These are phyloP conservation scores for Monosporascus sp. DNA, from an alignment of 2,329 filamentous ascomycete genomes.

Conservation along the genomic window DNA sequence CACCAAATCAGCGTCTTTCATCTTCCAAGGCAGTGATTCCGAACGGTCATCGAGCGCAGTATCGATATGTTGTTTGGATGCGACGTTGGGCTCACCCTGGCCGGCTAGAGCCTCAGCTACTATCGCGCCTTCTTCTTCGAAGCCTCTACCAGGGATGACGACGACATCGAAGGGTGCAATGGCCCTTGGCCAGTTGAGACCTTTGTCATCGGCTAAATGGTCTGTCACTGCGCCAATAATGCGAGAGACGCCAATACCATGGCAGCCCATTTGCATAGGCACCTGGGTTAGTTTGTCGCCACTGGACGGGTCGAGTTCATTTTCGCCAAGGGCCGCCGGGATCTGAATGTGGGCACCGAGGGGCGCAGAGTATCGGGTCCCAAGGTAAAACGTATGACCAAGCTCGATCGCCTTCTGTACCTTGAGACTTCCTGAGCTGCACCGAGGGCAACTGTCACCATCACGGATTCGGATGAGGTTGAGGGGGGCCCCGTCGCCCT, in stretches of 20 bases:
- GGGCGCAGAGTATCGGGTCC: constrained; percentile 78
- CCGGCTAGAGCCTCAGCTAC: constrained; percentile 59
- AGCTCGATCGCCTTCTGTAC: constrained; percentile 77
- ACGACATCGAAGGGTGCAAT: constrained; percentile 82
- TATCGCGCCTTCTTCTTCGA: constrained; percentile 42
- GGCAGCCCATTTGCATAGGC: constrained; percentile 88
- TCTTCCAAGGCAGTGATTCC: constrained; percentile 72
- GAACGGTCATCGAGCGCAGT: constrained; percentile 68
- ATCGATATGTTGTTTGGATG: constrained; percentile 43
- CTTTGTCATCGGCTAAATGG: constrained; percentile 62
- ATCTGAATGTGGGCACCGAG: constrained; percentile 59
- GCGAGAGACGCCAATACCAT: constrained; percentile 89
- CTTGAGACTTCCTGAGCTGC: constrained; percentile 55
- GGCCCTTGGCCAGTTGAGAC: constrained; percentile 79
- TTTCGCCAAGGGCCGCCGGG: constrained; percentile 24
- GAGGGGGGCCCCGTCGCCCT: constrained; percentile 33
- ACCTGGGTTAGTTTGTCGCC: constrained; percentile 29
- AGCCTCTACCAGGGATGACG: constrained; percentile 51
- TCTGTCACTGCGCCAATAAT: constrained; percentile 84
- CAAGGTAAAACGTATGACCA: constrained; percentile 92
- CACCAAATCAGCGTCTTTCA: constrained; percentile 82
- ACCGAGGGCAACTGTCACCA: constrained; percentile 71
- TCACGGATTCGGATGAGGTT: constrained; percentile 61
- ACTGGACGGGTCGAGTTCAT: constrained; percentile 10
- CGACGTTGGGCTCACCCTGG: constrained; percentile 4